These are phyloP conservation scores for Exophiala sideris DNA, from an alignment of 2,329 filamentous ascomycete species.

Conservation along the genomic window DNA sequence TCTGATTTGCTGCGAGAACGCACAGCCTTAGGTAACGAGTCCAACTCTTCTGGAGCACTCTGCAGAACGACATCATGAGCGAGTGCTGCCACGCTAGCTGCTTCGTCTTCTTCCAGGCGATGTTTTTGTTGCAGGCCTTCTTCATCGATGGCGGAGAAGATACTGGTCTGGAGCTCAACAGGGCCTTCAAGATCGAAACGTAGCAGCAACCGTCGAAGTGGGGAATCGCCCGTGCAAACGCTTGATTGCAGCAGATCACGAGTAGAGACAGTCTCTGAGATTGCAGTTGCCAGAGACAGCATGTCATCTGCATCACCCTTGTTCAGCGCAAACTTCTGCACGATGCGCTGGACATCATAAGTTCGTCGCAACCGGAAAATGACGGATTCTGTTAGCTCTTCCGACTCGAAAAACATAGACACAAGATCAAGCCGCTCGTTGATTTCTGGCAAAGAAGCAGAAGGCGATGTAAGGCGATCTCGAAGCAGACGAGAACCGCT, in stretches of 20 bases:
- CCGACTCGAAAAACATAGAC: slow-evolving; percentile 65
- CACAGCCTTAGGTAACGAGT: slow-evolving; percentile 53
- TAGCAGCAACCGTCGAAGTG: slow-evolving; percentile 42
- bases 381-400: slow-evolving; percentile 67
- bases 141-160: slow-evolving; percentile 81
- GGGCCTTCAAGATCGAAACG: slow-evolving; percentile 68
- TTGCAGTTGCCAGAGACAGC: slow-evolving; percentile 75
- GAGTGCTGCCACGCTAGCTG: slow-evolving; percentile 66
- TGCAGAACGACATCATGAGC: slow-evolving; percentile 67
- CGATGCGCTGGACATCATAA: slow-evolving; percentile 81
- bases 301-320: slow-evolving; percentile 91
- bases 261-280: slow-evolving; percentile 65
- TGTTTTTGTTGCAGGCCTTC: slow-evolving; percentile 82
- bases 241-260: slow-evolving; percentile 41
- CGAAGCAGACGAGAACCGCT: slow-evolving; percentile 81
- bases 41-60: slow-evolving; percentile 61
- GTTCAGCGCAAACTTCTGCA: slow-evolving; percentile 91
- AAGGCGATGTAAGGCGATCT: slow-evolving; percentile 82
- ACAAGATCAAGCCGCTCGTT: slow-evolving; percentile 78
- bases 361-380: slow-evolving; percentile 67
- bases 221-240: slow-evolving; percentile 23
- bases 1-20: slow-evolving; percentile 31
- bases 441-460: slow-evolving; percentile 78
- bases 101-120: slow-evolving; percentile 68
- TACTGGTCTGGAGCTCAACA: slow-evolving; percentile 64